Percentiles rank a stretch among this genome's conserved stretches.
Evolutionary conservation across 2,329 filamentous ascomycete species (phyloP).

Genomic region (Geosmithia flava): DNA sequence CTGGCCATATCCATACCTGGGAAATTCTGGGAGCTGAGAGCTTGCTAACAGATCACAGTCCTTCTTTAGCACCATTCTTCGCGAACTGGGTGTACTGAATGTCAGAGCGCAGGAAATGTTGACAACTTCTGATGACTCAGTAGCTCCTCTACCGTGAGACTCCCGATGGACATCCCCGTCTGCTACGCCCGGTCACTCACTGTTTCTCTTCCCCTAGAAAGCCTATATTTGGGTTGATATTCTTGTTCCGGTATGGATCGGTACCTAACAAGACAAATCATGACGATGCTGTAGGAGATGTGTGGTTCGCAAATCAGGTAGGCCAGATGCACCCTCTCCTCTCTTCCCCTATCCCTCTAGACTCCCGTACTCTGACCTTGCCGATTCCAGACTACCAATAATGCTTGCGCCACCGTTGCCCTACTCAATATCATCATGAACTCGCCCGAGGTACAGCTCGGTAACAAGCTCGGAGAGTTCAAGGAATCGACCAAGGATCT

Average conservation of each 20-base stretch:
- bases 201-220: slow-evolving; percentile 31
- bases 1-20: not conserved
- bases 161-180: not conserved
- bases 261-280: slow-evolving; percentile 38
- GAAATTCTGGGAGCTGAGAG: not conserved
- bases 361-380: slow-evolving; percentile 4
- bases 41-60: slow-evolving; percentile 32
- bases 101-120: slow-evolving; percentile 69
- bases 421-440: slow-evolving; percentile 94
- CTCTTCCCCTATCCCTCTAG: not conserved
- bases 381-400: slow-evolving; percentile 56
- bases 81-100: slow-evolving; percentile 61
- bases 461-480: slow-evolving; percentile 58
- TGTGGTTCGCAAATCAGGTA: slow-evolving; percentile 95
- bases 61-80: slow-evolving; percentile 77
- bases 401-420: slow-evolving; percentile 86
- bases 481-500: slow-evolving; percentile 59
- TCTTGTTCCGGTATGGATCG: slow-evolving; percentile 63
- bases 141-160: slow-evolving; percentile 50
- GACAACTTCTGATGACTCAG: slow-evolving; percentile 52
- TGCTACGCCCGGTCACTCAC: not conserved
- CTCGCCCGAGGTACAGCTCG: slow-evolving; percentile 51
- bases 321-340: slow-evolving; percentile 5
- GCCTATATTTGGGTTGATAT: slow-evolving; percentile 76
- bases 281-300: slow-evolving; percentile 37